Evolutionary conservation across 768 basidiomycete species (phyloP).

Genomic region (Xerocomellus dryophilus): DNA sequence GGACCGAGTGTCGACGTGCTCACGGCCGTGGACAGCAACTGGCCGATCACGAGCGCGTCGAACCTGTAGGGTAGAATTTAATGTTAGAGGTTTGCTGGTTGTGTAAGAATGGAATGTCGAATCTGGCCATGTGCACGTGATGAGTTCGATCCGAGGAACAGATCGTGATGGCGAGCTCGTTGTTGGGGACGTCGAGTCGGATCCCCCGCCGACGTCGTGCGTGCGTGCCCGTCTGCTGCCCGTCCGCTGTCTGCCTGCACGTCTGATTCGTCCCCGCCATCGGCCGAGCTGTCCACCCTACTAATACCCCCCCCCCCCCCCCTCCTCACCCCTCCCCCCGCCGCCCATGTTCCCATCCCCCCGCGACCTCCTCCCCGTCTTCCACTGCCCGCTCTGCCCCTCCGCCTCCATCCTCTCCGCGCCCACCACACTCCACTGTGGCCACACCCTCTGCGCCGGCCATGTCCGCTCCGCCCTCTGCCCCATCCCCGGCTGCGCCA

Average conservation of each 20-base stretch:
- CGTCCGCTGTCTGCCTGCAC: conserved; percentile 13
- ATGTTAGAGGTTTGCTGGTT: background rate
- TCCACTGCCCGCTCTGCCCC: conserved; percentile 56
- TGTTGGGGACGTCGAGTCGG: conserved; percentile 21
- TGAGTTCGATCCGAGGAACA: conserved; percentile 24
- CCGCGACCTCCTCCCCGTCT: conserved; percentile 36
- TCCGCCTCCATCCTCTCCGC: conserved; percentile 35
- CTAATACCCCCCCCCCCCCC: conserved; percentile 5
- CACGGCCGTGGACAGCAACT: conserved; percentile 16
- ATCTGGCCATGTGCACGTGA: conserved; percentile 24
- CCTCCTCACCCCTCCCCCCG: background rate
- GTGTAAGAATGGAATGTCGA: background rate
- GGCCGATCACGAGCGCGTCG: conserved; percentile 28
- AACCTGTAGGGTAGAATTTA: conserved; percentile 17
- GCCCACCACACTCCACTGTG: conserved; percentile 69
- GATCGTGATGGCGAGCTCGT: conserved; percentile 29
- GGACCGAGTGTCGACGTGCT: background rate
- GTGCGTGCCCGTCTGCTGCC: conserved; percentile 9
- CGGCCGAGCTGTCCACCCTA: conserved; percentile 6
- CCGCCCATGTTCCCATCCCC: conserved; percentile 21
- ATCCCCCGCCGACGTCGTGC: conserved; percentile 29
- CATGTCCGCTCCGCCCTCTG: conserved; percentile 42
- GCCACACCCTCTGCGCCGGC: conserved; percentile 73
- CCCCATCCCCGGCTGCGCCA: conserved; percentile 37
- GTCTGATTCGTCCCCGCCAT: conserved; percentile 23